Conservation (phyloP, 331 rosid species). For the Acacia pycnantha region DNA sequence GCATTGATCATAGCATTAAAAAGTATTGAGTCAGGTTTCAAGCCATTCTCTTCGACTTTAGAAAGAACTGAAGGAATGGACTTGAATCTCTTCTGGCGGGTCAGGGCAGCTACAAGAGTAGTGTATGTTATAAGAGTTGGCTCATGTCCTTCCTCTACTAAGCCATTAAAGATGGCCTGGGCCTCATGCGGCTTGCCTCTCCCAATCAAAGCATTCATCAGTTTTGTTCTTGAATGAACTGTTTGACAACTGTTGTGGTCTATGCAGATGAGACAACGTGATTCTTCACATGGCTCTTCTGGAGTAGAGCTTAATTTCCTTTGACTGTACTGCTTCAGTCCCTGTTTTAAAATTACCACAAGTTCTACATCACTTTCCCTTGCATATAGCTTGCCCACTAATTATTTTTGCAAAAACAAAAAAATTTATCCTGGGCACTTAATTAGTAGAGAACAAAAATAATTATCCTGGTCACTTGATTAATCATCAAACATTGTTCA, state of each 20-base stretch:
- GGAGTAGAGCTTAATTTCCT: constrained; percentile 44
- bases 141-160: constrained; percentile 79
- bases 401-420: neutral
- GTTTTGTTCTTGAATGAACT: constrained; percentile 84
- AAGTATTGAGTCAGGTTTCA: constrained; percentile 84
- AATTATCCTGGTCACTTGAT: neutral
- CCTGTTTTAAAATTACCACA: constrained; percentile 34
- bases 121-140: constrained; percentile 91
- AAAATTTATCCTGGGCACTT: neutral
- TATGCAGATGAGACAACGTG: constrained; percentile 64
- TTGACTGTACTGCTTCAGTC: constrained; percentile 44
- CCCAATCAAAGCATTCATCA: constrained; percentile 69
- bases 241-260: constrained; percentile 64
- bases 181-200: constrained; percentile 84
- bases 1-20: constrained; percentile 94
- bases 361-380: neutral
- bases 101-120: constrained; percentile 81
- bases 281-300: constrained; percentile 39
- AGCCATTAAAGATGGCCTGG: constrained; percentile 55
- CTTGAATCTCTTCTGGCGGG: constrained; percentile 78
- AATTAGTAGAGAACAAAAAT: neutral
- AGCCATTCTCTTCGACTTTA: constrained; percentile 68
- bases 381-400: no score
- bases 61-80: constrained; percentile 67
- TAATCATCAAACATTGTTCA: neutral